Percentiles rank a stretch among this genome's conserved stretches.
These are phyloP conservation scores for Russula sp. DNA, from an alignment of 768 basidiomycete genomes.

Conservation along the genomic window DNA sequence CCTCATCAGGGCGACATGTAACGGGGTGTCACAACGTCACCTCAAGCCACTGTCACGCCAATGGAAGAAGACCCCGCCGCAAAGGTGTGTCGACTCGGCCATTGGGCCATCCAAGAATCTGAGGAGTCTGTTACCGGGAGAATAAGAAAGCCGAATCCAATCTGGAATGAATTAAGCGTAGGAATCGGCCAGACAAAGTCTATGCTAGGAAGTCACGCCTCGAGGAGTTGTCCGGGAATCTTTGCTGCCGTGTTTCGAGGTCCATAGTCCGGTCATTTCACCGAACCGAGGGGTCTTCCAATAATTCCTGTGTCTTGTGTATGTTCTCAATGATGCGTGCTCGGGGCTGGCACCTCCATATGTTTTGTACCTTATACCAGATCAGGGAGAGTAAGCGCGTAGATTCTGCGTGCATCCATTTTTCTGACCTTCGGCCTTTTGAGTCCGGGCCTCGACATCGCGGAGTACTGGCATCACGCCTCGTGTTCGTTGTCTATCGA, in stretches of 20 bases:
- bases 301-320: not conserved
- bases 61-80: not conserved
- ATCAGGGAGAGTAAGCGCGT: not conserved
- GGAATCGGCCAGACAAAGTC: not conserved
- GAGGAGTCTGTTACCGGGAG: not conserved
- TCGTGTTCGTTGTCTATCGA: not conserved
- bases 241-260: conserved; percentile 9
- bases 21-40: conserved; percentile 6
- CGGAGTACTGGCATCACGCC: not conserved
- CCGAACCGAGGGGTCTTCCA: not conserved
- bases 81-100: conserved; percentile 1
- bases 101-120: not conserved
- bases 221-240: not conserved
- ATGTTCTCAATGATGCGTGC: not conserved
- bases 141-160: not conserved
- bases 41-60: not conserved
- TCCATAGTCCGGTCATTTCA: conserved; percentile 1
- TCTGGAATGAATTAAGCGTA: not conserved
- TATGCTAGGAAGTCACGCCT: conserved; percentile 7
- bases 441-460: not conserved
- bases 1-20: not conserved
- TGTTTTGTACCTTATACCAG: not conserved
- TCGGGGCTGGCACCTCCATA: not conserved
- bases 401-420: not conserved
- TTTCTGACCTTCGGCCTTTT: not conserved